Conservation (phyloP, 2,329 filamentous ascomycete genomes). For the Alternaria incomplexa region DNA sequence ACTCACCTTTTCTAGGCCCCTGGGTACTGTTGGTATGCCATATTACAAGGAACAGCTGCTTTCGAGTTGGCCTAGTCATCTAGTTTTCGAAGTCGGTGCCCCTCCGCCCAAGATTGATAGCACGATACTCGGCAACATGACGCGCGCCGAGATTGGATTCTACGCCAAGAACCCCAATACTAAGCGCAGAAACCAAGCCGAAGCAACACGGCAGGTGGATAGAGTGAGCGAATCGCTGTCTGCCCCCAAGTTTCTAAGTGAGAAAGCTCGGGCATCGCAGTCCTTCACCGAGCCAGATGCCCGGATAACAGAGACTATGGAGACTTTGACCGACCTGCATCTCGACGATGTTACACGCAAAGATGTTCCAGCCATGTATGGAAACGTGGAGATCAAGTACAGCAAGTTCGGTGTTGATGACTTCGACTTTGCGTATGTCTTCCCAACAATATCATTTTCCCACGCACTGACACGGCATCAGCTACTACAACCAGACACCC, state of each 20-base stretch:
- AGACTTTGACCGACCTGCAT: conserved; percentile 70
- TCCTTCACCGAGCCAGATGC: conserved; percentile 35
- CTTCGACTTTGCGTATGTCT: conserved; percentile 86
- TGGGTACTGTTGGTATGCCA: conserved; percentile 88
- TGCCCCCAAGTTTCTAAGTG: conserved; percentile 92
- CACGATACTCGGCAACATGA: conserved; percentile 71
- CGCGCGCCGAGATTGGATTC: conserved; percentile 74
- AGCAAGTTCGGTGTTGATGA: conserved; percentile 99
- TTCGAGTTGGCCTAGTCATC: conserved; percentile 86
- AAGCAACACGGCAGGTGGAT: conserved; percentile 71
- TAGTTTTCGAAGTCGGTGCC: conserved; percentile 83
- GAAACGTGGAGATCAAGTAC: conserved; percentile 97
- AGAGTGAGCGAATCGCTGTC: conserved; percentile 67
- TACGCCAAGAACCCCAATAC: conserved; percentile 80
- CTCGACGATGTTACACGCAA: conserved; percentile 75
- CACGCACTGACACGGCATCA: conserved; percentile 41
- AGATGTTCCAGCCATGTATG: conserved; percentile 87
- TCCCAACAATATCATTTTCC: not conserved
- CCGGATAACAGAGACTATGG: conserved; percentile 61
- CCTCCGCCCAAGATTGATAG: conserved; percentile 78
- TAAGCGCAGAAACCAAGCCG: conserved; percentile 79
- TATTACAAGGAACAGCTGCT: conserved; percentile 88
- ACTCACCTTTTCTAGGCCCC: conserved; percentile 60
- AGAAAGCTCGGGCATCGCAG: conserved; percentile 77
- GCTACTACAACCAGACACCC: conserved; percentile 91